These are phyloP conservation scores for Wickerhamomyces subpelliculosus DNA, from an alignment of 805 yeast species.

Conservation along the genomic window DNA sequence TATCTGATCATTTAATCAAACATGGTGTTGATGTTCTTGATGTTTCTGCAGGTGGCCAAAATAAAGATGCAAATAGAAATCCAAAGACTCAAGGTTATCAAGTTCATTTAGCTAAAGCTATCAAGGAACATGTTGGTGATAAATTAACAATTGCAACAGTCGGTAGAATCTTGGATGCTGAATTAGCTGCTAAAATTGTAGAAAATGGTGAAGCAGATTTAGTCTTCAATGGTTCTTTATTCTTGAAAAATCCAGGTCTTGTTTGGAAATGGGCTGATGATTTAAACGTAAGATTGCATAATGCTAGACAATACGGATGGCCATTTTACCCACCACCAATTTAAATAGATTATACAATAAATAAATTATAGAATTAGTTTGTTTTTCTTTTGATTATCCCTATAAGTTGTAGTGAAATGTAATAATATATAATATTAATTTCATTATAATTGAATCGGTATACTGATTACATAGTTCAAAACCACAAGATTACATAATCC, in stretches of 20 bases:
- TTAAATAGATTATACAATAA: not conserved
- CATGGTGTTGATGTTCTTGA: slow-evolving; percentile 47
- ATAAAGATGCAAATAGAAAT: slow-evolving; percentile 24
- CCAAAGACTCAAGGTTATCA: slow-evolving; percentile 26
- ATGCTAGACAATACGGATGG: slow-evolving; percentile 29
- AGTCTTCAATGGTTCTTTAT: slow-evolving; percentile 37
- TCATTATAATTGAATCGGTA: not conserved
- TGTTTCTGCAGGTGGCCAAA: slow-evolving; percentile 47
- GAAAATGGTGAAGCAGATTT: slow-evolving; percentile 41
- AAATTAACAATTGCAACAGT: slow-evolving; percentile 37
- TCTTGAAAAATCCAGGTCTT: slow-evolving; percentile 43
- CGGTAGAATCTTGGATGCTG: slow-evolving; percentile 33
- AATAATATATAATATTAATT: no score
- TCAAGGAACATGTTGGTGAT: slow-evolving; percentile 40
- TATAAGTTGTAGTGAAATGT: no score
- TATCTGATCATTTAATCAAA: slow-evolving; percentile 32
- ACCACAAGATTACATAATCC: not conserved
- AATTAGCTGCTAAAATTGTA: slow-evolving; percentile 31
- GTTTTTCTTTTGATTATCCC: no score
- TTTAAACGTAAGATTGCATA: slow-evolving; percentile 33
- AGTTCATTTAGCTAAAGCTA: slow-evolving; percentile 30
- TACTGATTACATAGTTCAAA: not conserved
- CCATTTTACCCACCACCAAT: slow-evolving; percentile 14
- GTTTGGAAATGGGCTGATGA: slow-evolving; percentile 45
- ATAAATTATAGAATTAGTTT: no score